Base-by-base conservation (phyloP, 306 rosid genomes). In the Crotalaria pallida region DNA sequence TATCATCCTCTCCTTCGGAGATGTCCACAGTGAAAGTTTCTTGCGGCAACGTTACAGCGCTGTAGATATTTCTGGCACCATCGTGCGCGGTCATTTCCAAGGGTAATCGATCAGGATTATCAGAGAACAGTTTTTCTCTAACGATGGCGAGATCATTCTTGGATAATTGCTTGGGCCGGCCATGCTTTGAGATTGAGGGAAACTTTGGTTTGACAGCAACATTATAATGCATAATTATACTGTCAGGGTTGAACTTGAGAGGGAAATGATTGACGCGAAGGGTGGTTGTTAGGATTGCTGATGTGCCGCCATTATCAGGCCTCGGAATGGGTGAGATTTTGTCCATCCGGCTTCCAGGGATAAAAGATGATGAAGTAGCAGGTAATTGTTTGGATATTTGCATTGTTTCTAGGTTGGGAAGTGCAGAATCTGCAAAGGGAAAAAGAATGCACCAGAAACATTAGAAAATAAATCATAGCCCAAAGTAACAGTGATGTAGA, bases 1-100 rank as follows among this genome's bases (percentile, higher is more conserved):
- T 79, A 10, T 81, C 81, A 60, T 79, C 90, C 73, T 88, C 97
- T 56, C 87, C 95, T 11, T 67, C 71, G 56, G 80, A 62, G 63
- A 86, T 27, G 33, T 73, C 83, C 72, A 91, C 92, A 1, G 26
- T 77, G 58, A 83, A 76, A 19, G 68, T 72, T 77, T 86, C 92
- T 52, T 81, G 81, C 3, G 95, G 90, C 67, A 90, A 84, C 19
- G 44, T 22, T 45, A 86, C 74, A 0, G 79, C 90, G 79, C 95
- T 90, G 64, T 69, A 86, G n/a, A 88, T 84, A 17, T 71, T 90
- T 66, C 84, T 86, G 55, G 84, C 97, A 5, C 97, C 86, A 12
- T 90, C 96, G 65, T 88, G 82, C 3, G 88, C 92, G 43, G 97
- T 86, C 79, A 23, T 75, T 23, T 73, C 78, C 73, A 84, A 56